A percentile compares a stretch with the other conserved stretches of the same genome.
Conservation (phyloP, 495 filamentous ascomycete species). For the Aspergillus cavernicola region DNA sequence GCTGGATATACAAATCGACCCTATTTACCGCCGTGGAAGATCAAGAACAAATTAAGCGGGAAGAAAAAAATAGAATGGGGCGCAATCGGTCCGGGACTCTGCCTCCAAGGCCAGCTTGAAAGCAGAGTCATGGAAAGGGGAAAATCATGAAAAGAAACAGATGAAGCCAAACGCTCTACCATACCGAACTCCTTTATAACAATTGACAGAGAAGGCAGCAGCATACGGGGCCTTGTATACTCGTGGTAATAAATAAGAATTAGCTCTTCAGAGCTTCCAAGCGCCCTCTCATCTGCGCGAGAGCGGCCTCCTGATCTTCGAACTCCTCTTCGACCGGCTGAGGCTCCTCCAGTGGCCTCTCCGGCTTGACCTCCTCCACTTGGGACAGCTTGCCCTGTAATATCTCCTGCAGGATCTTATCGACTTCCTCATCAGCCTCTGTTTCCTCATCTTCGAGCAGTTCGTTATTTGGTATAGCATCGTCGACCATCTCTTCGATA, state of each 20-base stretch:
- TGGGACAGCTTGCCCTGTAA: constrained; percentile 75
- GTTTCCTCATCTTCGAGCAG: constrained; percentile 74
- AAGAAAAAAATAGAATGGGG: neutral
- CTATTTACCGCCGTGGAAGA: neutral
- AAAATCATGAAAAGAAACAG: neutral
- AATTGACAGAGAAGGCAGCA: neutral
- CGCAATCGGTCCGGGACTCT: neutral
- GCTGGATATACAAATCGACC: too few relatives aligned
- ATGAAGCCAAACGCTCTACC: constrained; percentile 13
- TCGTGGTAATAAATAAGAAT: constrained; percentile 9
- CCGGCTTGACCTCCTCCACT: constrained; percentile 51
- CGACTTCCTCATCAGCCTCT: constrained; percentile 88
- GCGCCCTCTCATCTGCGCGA: constrained; percentile 89
- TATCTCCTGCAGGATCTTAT: constrained; percentile 87
- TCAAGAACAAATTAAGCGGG: neutral
- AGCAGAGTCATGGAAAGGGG: constrained; percentile 5
- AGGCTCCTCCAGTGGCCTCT: constrained; percentile 55
- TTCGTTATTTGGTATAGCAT: constrained; percentile 71
- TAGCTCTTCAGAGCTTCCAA: constrained; percentile 90
- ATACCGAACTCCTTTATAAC: constrained; percentile 15
- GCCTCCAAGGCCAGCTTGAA: constrained; percentile 15
- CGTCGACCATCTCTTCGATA: constrained; percentile 95
- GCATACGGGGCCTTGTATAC: neutral
- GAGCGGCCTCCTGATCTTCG: constrained; percentile 78
- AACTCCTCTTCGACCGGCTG: constrained; percentile 64